Conservation (phyloP, 2,329 filamentous ascomycete genomes). For the Botrytis sinoallii region DNA sequence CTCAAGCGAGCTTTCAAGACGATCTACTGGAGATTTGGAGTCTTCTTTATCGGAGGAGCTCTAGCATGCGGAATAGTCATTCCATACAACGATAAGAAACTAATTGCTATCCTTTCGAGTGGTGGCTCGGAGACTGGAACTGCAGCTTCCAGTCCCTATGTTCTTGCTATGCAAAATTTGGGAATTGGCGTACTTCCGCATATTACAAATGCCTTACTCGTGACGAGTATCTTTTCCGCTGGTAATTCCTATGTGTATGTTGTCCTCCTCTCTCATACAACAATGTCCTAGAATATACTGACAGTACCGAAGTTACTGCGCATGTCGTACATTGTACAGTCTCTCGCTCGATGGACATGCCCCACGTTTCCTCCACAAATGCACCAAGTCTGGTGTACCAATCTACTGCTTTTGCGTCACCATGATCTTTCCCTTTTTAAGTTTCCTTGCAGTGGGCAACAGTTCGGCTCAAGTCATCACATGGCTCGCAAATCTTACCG, state of each 20-base stretch:
- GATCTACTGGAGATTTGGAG: conserved; percentile 67
- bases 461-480: conserved; percentile 42
- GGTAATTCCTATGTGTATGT: conserved; percentile 53
- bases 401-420: conserved; percentile 62
- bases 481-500: conserved; percentile 53
- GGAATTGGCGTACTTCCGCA: conserved; percentile 63
- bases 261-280: not conserved
- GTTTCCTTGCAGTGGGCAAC: conserved; percentile 64
- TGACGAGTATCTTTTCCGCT: conserved; percentile 63
- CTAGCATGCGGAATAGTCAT: conserved; percentile 65
- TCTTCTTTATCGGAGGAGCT: conserved; percentile 69
- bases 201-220: conserved; percentile 61
- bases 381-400: conserved; percentile 56
- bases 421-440: conserved; percentile 66
- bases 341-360: conserved; percentile 66
- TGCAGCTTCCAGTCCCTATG: conserved; percentile 43
- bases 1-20: conserved; percentile 70
- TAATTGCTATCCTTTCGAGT: conserved; percentile 41
- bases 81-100: conserved; percentile 58
- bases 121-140: conserved; percentile 48
- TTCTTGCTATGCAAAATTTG: conserved; percentile 62
- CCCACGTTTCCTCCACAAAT: conserved; percentile 57
- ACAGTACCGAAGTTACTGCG: conserved; percentile 48
- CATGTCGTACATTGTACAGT: conserved; percentile 66
- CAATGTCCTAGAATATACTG: not conserved